These are phyloP conservation scores for Wallacemonas sp. DNA, from an alignment of 208 protist species.

Conservation along the genomic window DNA sequence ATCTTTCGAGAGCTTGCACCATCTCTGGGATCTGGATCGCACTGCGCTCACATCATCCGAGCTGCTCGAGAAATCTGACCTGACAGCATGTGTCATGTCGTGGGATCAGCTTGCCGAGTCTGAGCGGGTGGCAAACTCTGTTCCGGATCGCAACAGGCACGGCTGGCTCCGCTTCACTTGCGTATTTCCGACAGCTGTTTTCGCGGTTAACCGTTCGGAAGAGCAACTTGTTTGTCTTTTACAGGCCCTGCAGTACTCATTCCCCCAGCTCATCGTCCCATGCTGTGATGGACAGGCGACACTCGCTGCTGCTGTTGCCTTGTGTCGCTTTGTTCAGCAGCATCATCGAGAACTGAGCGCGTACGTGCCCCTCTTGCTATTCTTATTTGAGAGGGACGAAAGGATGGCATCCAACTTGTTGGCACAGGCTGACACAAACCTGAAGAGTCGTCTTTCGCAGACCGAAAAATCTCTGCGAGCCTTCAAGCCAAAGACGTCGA, in stretches of 20 bases:
- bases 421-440: constrained; percentile 20
- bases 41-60: constrained; percentile 5
- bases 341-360: constrained; percentile 22
- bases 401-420: constrained; percentile 29
- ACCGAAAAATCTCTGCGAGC: constrained; percentile 23
- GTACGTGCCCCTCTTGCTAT: constrained; percentile 42
- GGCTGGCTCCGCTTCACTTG: constrained; percentile 21
- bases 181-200: constrained; percentile 21
- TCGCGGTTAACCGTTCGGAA: constrained; percentile 24
- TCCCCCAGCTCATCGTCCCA: constrained; percentile 47
- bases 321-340: constrained; percentile 27
- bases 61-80: neutral
- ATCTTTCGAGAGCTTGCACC: constrained; percentile 24
- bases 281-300: constrained; percentile 4
- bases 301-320: constrained; percentile 11
- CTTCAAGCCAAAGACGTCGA: constrained; percentile 26
- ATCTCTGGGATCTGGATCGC: constrained; percentile 17
- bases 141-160: constrained; percentile 14
- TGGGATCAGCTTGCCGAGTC: constrained; percentile 10
- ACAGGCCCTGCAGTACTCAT: constrained; percentile 31
- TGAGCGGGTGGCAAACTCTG: neutral
- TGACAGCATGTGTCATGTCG: neutral
- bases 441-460: constrained; percentile 19
- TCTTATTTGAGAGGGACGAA: constrained; percentile 41
- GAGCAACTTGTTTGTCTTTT: constrained; percentile 30